phyloP scores from a whole-genome alignment of 164 flowering plant species.

The Piper betle region DNA sequence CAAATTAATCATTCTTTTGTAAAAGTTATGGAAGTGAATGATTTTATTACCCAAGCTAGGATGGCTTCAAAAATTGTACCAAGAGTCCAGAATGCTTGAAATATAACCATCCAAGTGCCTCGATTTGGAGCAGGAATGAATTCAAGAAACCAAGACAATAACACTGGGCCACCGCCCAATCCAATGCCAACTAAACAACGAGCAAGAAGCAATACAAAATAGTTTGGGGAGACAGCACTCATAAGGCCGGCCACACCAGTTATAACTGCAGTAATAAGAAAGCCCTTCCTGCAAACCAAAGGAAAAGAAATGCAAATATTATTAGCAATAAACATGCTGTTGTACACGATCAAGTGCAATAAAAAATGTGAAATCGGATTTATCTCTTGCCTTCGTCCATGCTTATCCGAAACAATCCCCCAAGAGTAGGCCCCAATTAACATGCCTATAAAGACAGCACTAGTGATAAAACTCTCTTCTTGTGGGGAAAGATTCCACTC shows the following conservation, averaged over 20 bases:
- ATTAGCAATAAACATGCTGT: too few relatives aligned
- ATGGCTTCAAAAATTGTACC: conserved; percentile 72
- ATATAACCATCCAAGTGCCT: conserved; percentile 80
- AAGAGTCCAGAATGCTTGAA: conserved; percentile 68
- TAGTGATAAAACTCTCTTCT: conserved; percentile 65
- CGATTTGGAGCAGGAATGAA: conserved; percentile 74
- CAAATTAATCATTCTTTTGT: too few relatives aligned
- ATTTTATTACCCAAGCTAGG: conserved; percentile 51
- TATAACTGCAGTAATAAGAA: neutral
- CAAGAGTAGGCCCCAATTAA: conserved; percentile 77
- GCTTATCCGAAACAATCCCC: conserved; percentile 76
- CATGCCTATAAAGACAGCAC: conserved; percentile 86
- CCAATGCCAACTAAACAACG: conserved; percentile 79
- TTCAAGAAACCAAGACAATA: conserved; percentile 76
- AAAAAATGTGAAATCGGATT: too few relatives aligned
- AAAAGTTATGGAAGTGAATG: neutral
- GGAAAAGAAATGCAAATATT: too few relatives aligned
- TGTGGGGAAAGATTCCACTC: conserved; percentile 69
- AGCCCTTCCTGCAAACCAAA: too few relatives aligned
- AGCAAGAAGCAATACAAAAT: conserved; percentile 25
- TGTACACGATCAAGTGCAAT: too few relatives aligned
- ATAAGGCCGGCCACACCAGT: conserved; percentile 25
- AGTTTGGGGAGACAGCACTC: conserved; percentile 65
- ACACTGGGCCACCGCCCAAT: conserved; percentile 83
- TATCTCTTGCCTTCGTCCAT: conserved; percentile 51